A percentile compares a stretch with the other conserved stretches of the same genome.
Evolutionary conservation across 148 eudicot species (phyloP).

Genomic region (Silene uniflora): DNA sequence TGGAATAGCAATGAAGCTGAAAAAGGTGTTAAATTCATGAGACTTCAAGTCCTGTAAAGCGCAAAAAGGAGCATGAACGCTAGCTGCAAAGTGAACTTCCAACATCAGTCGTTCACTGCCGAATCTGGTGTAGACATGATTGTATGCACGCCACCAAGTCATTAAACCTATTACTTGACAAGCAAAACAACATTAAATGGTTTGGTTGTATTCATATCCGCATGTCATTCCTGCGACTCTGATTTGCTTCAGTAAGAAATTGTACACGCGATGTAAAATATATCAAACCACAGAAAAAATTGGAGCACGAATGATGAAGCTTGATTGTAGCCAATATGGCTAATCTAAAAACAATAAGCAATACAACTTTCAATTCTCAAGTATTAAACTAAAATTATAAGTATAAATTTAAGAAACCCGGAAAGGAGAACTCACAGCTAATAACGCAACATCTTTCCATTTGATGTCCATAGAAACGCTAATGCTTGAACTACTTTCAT

Average conservation of each 20-base stretch:
- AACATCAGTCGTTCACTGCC: not conserved
- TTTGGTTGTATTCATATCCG: not conserved
- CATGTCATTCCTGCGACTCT: slow-evolving; percentile 11
- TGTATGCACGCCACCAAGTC: too few relatives aligned
- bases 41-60: slow-evolving; percentile 7
- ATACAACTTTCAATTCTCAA: not conserved
- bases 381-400: not conserved
- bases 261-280: not conserved
- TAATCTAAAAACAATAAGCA: not conserved
- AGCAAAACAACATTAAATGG: too few relatives aligned
- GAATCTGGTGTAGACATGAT: too few relatives aligned
- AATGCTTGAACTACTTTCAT: not conserved
- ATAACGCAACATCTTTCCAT: not conserved
- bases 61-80: slow-evolving; percentile 5
- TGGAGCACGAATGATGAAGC: not conserved
- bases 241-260: not conserved
- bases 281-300: not conserved
- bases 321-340: not conserved
- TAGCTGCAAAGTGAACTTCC: slow-evolving; percentile 13
- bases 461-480: not conserved
- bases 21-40: not conserved
- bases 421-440: not conserved
- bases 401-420: not conserved
- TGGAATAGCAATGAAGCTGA: not conserved
- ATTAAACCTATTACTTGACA: too few relatives aligned